Evolutionary conservation across 176 grass and related monocot species (phyloP), one percentile per base, ranked within the genome.

Genomic region (Thinopyrum elongatum): DNA sequence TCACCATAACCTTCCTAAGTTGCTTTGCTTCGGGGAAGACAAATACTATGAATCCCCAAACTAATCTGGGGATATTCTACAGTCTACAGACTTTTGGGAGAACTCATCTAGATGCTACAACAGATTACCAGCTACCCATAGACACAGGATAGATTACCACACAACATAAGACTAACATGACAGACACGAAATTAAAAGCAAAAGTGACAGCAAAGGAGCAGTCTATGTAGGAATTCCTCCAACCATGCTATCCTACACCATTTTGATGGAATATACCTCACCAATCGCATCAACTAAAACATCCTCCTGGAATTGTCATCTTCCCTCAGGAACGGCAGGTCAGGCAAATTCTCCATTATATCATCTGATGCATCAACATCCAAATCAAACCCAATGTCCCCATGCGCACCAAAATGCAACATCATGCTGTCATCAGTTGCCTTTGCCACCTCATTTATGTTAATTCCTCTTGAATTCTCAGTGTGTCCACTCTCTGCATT

Each of bases 301-400:
- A 96, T 78, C 31, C 83, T 42, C 73, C 88, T 83, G 77, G 80
- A 73, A 82, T 93, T 87, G 34, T 77, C 94, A 62, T 93, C 92
- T n/a, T 96, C 97, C 92, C 90, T 99, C 79, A 99, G 94, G 82
- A 99, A 99, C 62, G 97, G 94, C 49, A 99, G 82, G 76, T 93
- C 85, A 65, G 94, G 94, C 77, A 99, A 91, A 88, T 99, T 99
- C 15, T 90, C 97, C 66, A 99, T 67, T 74, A 99, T 88, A 70
- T 90, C 87, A 92, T 99, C 92, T 0, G 97, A 90, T 27, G 97
- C 58, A 91, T 96, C 92, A 72, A 94, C 84, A 74, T 96, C 94
- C 65, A 99, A 91, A 65, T 99, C 91, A 72, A 94, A 99, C 81
- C 82, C 85, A 38, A 94, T 81, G 14, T 94, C 94, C 14, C 86